A percentile compares a stretch with the other conserved stretches of the same genome.
These are phyloP conservation scores for Ophiostoma triangulosporum DNA, from an alignment of 2,329 filamentous ascomycete species.

Conservation along the genomic window DNA sequence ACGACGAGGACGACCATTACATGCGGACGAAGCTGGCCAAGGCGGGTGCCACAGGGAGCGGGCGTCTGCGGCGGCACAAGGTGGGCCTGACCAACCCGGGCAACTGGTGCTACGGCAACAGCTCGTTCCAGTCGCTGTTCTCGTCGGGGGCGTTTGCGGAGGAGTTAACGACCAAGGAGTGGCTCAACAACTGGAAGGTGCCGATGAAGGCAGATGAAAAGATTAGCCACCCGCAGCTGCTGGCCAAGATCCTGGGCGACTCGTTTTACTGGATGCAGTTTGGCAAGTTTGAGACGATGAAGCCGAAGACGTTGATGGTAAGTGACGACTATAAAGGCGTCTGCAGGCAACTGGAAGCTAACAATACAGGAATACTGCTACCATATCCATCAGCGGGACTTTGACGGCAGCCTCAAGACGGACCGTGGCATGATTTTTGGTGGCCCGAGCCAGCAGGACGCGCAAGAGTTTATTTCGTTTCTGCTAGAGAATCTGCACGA, in stretches of 20 bases:
- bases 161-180: constrained; percentile 44
- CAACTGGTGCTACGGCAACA: constrained; percentile 84
- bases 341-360: too few species aligned
- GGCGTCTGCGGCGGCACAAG: constrained; percentile 37
- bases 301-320: constrained; percentile 45
- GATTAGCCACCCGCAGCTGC: constrained; percentile 40
- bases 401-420: constrained; percentile 16
- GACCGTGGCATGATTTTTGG: constrained; percentile 44
- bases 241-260: constrained; percentile 46
- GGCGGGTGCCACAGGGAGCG: constrained; percentile 16
- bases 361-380: constrained; percentile 42
- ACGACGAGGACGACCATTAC: constrained; percentile 24
- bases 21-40: constrained; percentile 28
- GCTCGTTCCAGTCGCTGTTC: constrained; percentile 72
- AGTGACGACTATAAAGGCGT: constrained; percentile 15
- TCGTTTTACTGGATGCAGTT: constrained; percentile 43
- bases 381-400: constrained; percentile 39
- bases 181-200: constrained; percentile 53
- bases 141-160: constrained; percentile 56
- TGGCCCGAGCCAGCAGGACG: constrained; percentile 71
- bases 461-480: constrained; percentile 79
- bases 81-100: constrained; percentile 64
- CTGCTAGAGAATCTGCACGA: constrained; percentile 70
- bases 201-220: constrained; percentile 47
- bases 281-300: constrained; percentile 36